These are phyloP conservation scores for Theobroma cacao DNA, from an alignment of 345 rosid species.

Conservation along the genomic window DNA sequence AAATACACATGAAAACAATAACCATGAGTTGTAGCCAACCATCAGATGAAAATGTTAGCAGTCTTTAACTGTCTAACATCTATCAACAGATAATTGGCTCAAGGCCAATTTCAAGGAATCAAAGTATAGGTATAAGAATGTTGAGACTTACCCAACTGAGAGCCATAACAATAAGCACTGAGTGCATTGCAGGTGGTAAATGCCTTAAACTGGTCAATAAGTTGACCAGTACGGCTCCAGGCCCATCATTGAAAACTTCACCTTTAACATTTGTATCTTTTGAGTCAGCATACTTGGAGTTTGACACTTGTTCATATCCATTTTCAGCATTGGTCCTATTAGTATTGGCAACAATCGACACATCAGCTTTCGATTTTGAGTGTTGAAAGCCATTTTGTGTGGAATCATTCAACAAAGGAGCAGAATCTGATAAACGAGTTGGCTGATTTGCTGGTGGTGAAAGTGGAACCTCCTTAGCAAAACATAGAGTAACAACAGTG, in stretches of 20 bases:
- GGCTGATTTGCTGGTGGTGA: slow-evolving; percentile 35
- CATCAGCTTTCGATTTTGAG: slow-evolving; percentile 42
- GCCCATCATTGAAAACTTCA: slow-evolving; percentile 64
- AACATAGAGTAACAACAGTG: slow-evolving; percentile 79
- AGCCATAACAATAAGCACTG: slow-evolving; percentile 93
- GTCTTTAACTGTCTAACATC: background rate
- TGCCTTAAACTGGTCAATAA: slow-evolving; percentile 93
- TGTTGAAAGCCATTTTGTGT: slow-evolving; percentile 42
- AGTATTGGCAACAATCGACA: slow-evolving; percentile 21
- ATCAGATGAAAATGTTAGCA: background rate
- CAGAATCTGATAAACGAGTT: slow-evolving; percentile 57
- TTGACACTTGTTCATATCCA: slow-evolving; percentile 35
- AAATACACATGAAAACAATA: slow-evolving; percentile 8
- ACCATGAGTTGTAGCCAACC: slow-evolving; percentile 5
- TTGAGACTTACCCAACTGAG: slow-evolving; percentile 80
- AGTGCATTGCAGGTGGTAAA: slow-evolving; percentile 88
- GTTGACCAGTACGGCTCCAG: slow-evolving; percentile 90
- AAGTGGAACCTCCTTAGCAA: slow-evolving; percentile 85
- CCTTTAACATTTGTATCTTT: slow-evolving; percentile 36
- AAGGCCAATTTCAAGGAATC: background rate
- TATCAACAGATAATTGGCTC: background rate
- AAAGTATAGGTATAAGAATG: background rate
- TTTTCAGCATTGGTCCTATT: slow-evolving; percentile 35
- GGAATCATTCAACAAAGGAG: slow-evolving; percentile 73
- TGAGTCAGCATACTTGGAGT: slow-evolving; percentile 34